These are phyloP conservation scores for Maudiozyma bulderi DNA, from an alignment of 805 yeast species.

Conservation along the genomic window DNA sequence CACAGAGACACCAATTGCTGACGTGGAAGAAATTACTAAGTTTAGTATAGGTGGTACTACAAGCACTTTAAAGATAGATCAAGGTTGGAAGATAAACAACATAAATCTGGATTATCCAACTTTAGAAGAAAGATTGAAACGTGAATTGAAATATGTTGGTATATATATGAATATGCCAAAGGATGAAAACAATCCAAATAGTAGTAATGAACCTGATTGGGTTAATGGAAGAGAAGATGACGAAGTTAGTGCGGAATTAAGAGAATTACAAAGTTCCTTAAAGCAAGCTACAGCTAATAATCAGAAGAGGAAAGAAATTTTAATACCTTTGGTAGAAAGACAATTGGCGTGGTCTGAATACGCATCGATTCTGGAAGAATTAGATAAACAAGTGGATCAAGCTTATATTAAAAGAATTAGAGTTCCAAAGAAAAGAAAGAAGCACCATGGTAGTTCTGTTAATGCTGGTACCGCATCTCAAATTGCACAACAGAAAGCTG, in stretches of 20 bases:
- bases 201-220: constrained; percentile 48
- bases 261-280: constrained; percentile 62
- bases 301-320: constrained; percentile 50
- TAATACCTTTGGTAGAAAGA: constrained; percentile 70
- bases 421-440: constrained; percentile 47
- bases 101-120: constrained; percentile 58
- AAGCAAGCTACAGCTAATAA: constrained; percentile 53
- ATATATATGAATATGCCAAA: constrained; percentile 55
- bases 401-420: constrained; percentile 77
- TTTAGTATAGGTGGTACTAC: constrained; percentile 15
- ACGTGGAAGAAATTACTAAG: constrained; percentile 7
- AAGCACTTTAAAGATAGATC: constrained; percentile 33
- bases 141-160: constrained; percentile 86
- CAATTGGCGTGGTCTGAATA: constrained; percentile 95
- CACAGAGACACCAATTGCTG: constrained; percentile 16
- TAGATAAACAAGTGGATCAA: constrained; percentile 95
- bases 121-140: constrained; percentile 76
- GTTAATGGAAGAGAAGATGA: constrained; percentile 78
- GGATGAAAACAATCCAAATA: constrained; percentile 22
- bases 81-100: constrained; percentile 39
- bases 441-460: constrained; percentile 10
- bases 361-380: constrained; percentile 77
- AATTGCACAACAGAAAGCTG: constrained; percentile 53
- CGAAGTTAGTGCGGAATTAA: constrained; percentile 77
- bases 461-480: constrained; percentile 28